Percentiles rank a stretch among this genome's conserved stretches.
Evolutionary conservation across 2,329 filamentous ascomycete genomes (phyloP).

Genomic region (Alternaria alternata): DNA sequence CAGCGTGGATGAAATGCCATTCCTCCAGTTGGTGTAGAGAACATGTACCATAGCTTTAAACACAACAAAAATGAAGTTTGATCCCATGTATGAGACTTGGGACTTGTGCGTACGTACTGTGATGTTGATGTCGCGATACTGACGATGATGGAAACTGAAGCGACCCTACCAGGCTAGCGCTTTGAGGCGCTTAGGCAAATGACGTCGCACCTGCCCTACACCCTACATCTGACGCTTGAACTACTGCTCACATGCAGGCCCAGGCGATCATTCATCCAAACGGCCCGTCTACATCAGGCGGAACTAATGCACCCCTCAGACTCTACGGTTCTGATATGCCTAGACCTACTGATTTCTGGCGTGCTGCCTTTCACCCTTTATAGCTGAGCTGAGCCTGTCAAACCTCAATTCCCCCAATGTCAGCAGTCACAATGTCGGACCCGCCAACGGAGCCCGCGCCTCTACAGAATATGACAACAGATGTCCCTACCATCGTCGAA

Average conservation of each 20-base stretch:
- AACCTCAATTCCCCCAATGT: constrained; percentile 4
- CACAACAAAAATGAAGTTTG: neutral
- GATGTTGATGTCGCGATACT: neutral
- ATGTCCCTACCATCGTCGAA: constrained; percentile 50
- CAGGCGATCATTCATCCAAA: constrained; percentile 23
- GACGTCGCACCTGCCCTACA: constrained; percentile 15
- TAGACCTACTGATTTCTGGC: neutral
- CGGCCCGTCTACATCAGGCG: constrained; percentile 27
- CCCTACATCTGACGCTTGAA: constrained; percentile 20
- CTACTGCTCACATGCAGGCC: constrained; percentile 24
- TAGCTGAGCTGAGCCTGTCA: constrained; percentile 17
- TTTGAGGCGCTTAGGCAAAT: constrained; percentile 13
- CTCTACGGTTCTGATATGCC: constrained; percentile 11
- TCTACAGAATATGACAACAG: constrained; percentile 49
- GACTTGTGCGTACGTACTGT: neutral
- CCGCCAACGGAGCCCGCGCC: neutral
- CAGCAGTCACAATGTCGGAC: constrained; percentile 11
- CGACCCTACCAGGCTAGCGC: neutral
- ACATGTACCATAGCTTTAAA: neutral
- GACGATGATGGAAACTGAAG: neutral
- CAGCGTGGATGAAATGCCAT: neutral
- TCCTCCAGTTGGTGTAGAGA: neutral
- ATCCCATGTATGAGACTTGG: neutral
- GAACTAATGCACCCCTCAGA: constrained; percentile 32
- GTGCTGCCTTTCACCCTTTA: constrained; percentile 8